phyloP scores from a whole-genome alignment of 306 rosid genomes.

The Medicago arabica region DNA sequence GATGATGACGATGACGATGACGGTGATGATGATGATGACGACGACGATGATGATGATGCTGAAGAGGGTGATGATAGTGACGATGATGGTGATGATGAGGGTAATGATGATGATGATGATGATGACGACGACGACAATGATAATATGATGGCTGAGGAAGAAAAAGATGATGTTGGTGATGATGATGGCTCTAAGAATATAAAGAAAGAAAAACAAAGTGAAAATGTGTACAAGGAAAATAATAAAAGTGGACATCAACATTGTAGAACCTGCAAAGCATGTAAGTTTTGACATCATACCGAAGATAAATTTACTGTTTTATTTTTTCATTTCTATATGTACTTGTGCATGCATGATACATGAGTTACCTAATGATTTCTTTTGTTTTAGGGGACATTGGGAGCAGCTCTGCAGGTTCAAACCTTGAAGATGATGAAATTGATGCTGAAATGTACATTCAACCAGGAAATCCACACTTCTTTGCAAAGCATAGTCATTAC shows the following conservation, averaged over 20 bases:
- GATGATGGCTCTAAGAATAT: neutral
- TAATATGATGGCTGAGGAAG: too few species aligned
- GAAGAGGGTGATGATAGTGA: neutral
- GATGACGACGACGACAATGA: too few species aligned
- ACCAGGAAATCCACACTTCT: constrained; percentile 30
- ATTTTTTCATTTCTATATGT: neutral
- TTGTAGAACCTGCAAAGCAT: neutral
- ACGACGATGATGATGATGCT: neutral
- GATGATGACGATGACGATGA: neutral
- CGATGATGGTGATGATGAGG: neutral
- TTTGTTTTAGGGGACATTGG: constrained; percentile 24
- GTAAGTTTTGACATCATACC: constrained; percentile 28
- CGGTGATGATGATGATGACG: neutral
- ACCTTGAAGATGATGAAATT: neutral
- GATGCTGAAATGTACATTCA: constrained; percentile 31
- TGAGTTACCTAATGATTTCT: neutral
- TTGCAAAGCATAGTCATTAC: neutral
- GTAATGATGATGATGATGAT: neutral
- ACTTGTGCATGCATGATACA: neutral
- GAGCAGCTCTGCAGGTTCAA: neutral
- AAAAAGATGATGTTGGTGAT: too few species aligned
- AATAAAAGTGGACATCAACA: neutral
- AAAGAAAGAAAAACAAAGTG: neutral
- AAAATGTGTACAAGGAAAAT: neutral
- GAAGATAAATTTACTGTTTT: neutral